Evolutionary conservation across 805 yeast species (phyloP).

Genomic region (Yarrowia sp.): DNA sequence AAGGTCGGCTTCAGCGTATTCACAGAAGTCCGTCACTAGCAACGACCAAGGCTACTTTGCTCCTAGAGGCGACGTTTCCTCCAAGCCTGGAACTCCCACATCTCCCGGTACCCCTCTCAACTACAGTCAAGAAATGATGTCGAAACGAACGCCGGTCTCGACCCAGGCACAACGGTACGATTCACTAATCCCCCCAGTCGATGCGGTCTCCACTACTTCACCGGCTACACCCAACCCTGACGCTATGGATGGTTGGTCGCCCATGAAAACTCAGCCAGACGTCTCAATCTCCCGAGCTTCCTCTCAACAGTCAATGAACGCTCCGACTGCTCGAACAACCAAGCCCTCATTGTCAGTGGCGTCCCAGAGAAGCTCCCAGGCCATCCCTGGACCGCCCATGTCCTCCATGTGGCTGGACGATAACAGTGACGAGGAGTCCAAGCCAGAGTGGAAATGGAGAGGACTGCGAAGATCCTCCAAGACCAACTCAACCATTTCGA

Average conservation of each 20-base stretch:
- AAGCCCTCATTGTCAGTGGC: neutral
- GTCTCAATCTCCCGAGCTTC: conserved; percentile 6
- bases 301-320: neutral
- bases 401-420: conserved; percentile 33
- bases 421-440: conserved; percentile 22
- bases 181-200: conserved; percentile 25
- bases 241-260: conserved; percentile 9
- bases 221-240: conserved; percentile 4
- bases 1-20: conserved; percentile 16
- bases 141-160: conserved; percentile 14
- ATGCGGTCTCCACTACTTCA: neutral
- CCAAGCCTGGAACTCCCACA: conserved; percentile 15
- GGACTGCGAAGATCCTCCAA: conserved; percentile 15
- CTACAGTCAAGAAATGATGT: conserved; percentile 27
- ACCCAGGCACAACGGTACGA: conserved; percentile 22
- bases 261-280: conserved; percentile 25
- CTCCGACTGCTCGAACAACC: neutral
- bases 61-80: conserved; percentile 10
- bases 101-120: conserved; percentile 34
- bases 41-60: conserved; percentile 29
- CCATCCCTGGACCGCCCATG: conserved; percentile 26
- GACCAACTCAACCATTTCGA: conserved; percentile 18
- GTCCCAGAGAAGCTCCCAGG: conserved; percentile 8
- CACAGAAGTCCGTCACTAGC: conserved; percentile 9
- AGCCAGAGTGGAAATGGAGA: conserved; percentile 14